Base-by-base conservation (phyloP, 192 early-diverging fungal species). In the Rhizophagus clarus region DNA sequence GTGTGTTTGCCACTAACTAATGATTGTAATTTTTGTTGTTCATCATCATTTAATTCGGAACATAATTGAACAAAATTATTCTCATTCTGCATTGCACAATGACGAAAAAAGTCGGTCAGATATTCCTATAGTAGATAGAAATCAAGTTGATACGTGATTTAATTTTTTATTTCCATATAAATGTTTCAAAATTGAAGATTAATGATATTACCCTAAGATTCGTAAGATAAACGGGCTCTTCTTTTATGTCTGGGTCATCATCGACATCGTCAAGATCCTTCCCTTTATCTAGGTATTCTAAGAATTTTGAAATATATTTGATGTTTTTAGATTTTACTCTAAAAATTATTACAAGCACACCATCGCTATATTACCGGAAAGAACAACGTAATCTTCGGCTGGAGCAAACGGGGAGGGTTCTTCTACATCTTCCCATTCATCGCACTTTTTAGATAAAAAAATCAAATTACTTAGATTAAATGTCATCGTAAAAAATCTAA, bases 371-470 rank as follows among this genome's bases (percentile, higher is more conserved):
- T 79, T 82, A 88, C 88, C 84, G 47, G 86, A 82, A 40, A 89
- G 80, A 61, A 86, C 77, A 26, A 80, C 77, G 69, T 83, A 89
- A 42, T 89, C 85, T 72, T 88, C 84, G 11, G 84, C 80, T 20
- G 88, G 81, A 34, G 81, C 80, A 69, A 87, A 84, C 11, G 81
- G 79, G 0, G 81, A 85, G 24, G 87, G 87, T 56, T 88, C 87
- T 47, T 88, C 89, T 22, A 88, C 87, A 72, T 92, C 91, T 77
- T 92, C 90, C 92, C 92, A 92, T 37, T 89, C 91, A 37, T 83
- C 86, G 72, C 87, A 88, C 81, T 90, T 79, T 11, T 77, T 40
- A 29, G 34, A 7, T 20, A 64, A 78, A 62, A 40, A 32, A 32
- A 42, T 12, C 74, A 42, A 83, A 71, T 1, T 84, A 3, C 1